Evolutionary conservation across 805 yeast species (phyloP).

Genomic region (Candida quercuum): DNA sequence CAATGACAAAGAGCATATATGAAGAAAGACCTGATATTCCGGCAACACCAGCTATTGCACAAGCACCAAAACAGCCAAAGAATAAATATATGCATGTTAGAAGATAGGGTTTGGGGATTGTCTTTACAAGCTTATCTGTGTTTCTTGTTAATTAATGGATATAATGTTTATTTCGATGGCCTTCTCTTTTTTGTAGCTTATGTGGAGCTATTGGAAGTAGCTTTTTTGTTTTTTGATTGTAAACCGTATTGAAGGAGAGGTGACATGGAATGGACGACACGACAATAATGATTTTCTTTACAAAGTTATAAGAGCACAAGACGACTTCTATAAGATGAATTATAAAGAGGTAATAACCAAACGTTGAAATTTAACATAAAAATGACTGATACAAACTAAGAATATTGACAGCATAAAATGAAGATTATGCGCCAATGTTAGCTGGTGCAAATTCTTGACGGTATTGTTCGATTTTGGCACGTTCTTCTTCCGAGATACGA

Average conservation of each 20-base stretch:
- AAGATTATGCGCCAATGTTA: constrained; percentile 5
- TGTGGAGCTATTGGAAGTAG: not conserved
- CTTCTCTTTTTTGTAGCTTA: not conserved
- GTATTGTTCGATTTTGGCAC: constrained; percentile 54
- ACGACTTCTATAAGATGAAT: not conserved
- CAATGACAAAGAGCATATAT: constrained; percentile 69
- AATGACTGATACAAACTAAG: too few relatives aligned
- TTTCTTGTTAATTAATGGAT: not conserved
- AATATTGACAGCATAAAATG: not conserved
- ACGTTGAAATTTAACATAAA: too few relatives aligned
- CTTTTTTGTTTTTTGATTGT: too few relatives aligned
- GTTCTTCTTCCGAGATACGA: constrained; percentile 53
- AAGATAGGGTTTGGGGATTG: constrained; percentile 27
- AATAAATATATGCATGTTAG: constrained; percentile 60
- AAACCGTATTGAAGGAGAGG: too few relatives aligned
- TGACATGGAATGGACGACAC: too few relatives aligned
- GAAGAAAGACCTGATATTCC: constrained; percentile 45
- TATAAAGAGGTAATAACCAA: too few relatives aligned
- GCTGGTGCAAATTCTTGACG: constrained; percentile 32
- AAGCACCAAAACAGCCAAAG: constrained; percentile 40
- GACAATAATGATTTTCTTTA: not conserved
- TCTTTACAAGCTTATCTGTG: not conserved
- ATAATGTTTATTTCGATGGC: too few relatives aligned
- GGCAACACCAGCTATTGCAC: constrained; percentile 25
- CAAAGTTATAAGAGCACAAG: not conserved